Percentiles rank a stretch among this genome's conserved stretches.
These are phyloP conservation scores for Hypoxylon intermedium DNA, from an alignment of 495 filamentous ascomycete species.

Conservation along the genomic window DNA sequence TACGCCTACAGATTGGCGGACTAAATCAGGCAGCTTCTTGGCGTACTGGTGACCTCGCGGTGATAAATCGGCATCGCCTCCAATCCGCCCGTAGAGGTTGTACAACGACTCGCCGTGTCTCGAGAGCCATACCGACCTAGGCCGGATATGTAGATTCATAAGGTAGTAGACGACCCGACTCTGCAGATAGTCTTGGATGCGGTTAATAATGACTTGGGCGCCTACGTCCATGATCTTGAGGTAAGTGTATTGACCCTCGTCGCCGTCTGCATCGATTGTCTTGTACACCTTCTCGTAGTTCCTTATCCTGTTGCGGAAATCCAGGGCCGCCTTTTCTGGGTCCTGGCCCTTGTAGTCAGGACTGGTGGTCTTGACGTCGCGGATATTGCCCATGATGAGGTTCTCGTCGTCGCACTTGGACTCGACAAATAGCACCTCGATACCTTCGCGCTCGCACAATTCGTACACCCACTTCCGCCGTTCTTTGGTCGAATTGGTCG, in stretches of 20 bases:
- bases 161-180: slow-evolving; percentile 96
- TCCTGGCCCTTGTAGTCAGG: slow-evolving; percentile 95
- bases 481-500: slow-evolving; percentile 89
- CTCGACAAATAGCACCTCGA: slow-evolving; percentile 94
- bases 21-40: slow-evolving; percentile 76
- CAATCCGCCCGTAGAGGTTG: slow-evolving; percentile 87
- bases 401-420: slow-evolving; percentile 94
- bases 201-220: slow-evolving; percentile 93
- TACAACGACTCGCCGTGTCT: slow-evolving; percentile 94
- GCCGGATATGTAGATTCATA: slow-evolving; percentile 97
- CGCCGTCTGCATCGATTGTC: slow-evolving; percentile 76
- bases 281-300: slow-evolving; percentile 97
- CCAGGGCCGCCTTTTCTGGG: slow-evolving; percentile 83
- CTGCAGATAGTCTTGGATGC: slow-evolving; percentile 94
- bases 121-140: slow-evolving; percentile 96
- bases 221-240: slow-evolving; percentile 98
- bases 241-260: slow-evolving; percentile 86
- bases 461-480: slow-evolving; percentile 93
- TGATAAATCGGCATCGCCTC: slow-evolving; percentile 88
- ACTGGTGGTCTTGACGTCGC: slow-evolving; percentile 95
- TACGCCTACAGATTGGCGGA: slow-evolving; percentile 79
- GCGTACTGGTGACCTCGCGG: slow-evolving; percentile 88
- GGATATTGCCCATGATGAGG: slow-evolving; percentile 94
- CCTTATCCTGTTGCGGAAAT: slow-evolving; percentile 92
- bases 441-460: slow-evolving; percentile 69